Base-by-base conservation (phyloP, 331 rosid genomes). In the Malus hybrid region DNA sequence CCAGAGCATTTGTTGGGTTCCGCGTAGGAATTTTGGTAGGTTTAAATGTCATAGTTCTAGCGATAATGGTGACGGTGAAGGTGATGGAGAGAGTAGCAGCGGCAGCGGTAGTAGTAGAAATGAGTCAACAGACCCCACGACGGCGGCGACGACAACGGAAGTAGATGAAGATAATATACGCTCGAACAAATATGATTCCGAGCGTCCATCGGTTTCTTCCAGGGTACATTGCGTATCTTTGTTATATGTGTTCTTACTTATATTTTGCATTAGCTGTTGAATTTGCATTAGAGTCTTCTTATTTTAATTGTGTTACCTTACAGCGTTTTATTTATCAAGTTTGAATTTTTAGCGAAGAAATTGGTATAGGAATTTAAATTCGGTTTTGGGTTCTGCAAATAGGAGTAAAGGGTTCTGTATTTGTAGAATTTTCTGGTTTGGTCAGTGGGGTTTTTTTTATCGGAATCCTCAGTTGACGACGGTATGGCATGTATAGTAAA, bases 161-260 rank as follows among this genome's bases (percentile, higher is more conserved):
- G 85, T 70, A 67, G 76, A 44, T 18, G 80, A 84, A 66, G 89
- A 87, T 69, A 83, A 82, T 78, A 2, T 0, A 6, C 80, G 0
- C 46, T 52, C 65, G 34, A 62, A 57, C 33, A 88, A 78, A 8
- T 70, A 85, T 81, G 82, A 82, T 63, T 69, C 91, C 5, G 91
- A 91, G 11, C 78, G 90, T 10, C 79, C 97, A 8, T 83, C 98
- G 75, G 77, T 87, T 84, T 91, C 98, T 78, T 84, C 89, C 26
- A 74, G 83, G 89, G 98, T 93, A 87, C 53, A 4, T 34, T 20
- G 26, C 66, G 9, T 18, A 64, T 0, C 19, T 32, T 32, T 18
- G 46, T 19, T 18, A 33, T 3, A 10, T 66, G 18, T 2, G 48
- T 64, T n/a, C n/a, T 7, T 18, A n/a, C 42, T 19, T 36, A 3